Evolutionary conservation across 1,284 basidiomycete species (phyloP).

Genomic region (Pyrrhoderma noxium): DNA sequence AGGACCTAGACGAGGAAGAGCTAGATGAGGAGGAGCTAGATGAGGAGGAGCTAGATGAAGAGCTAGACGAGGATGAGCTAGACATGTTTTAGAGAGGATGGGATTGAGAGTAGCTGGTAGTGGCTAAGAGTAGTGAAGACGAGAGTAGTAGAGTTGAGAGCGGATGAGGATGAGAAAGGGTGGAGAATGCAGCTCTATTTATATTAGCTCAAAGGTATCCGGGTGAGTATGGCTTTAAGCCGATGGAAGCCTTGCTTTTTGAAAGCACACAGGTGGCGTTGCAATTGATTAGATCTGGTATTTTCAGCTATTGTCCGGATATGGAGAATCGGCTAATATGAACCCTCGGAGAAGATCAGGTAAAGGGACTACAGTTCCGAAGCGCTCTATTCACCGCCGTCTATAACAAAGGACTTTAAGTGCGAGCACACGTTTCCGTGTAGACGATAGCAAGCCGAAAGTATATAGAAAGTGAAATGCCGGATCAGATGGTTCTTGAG

Average conservation of each 20-base stretch:
- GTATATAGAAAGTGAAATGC: no score
- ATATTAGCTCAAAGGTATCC: slow-evolving; percentile 10
- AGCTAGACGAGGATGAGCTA: no score
- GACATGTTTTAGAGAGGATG: no score
- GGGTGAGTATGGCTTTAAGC: slow-evolving; percentile 6
- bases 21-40: no score
- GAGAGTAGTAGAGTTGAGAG: slow-evolving; percentile 1
- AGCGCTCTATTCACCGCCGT: slow-evolving; percentile 12
- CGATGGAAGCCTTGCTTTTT: slow-evolving; percentile 5
- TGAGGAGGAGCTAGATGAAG: no score
- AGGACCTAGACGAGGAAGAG: no score
- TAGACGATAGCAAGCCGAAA: no score
- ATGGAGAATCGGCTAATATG: slow-evolving; percentile 11
- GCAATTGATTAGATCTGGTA: slow-evolving; percentile 10
- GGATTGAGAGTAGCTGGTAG: no score
- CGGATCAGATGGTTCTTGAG: no score
- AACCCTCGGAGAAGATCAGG: slow-evolving; percentile 14
- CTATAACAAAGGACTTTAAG: not conserved
- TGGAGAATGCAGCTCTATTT: not conserved
- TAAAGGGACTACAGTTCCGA: slow-evolving; percentile 7
- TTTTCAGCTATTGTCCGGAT: slow-evolving; percentile 5
- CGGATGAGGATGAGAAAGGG: slow-evolving; percentile 1
- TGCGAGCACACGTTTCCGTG: no score
- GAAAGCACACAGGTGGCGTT: slow-evolving; percentile 15
- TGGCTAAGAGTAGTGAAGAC: slow-evolving; percentile 8